A percentile compares a stretch with the other conserved stretches of the same genome.
Conservation (phyloP, 2,329 filamentous ascomycete species). For the Aureobasidium sp. region DNA sequence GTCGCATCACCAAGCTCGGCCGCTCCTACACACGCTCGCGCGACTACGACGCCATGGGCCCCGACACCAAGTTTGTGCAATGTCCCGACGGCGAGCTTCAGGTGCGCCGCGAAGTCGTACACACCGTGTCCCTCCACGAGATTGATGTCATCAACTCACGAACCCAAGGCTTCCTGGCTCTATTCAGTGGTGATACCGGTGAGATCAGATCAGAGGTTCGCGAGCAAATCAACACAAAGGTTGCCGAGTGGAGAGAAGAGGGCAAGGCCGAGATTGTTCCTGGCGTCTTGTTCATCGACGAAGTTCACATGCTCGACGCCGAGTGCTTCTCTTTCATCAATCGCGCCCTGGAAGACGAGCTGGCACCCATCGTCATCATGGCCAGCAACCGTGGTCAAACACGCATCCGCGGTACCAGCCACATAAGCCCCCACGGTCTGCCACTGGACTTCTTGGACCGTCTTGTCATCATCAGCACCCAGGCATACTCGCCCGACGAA, state of each 20-base stretch:
- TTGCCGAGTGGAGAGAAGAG: constrained; percentile 98
- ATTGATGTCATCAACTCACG: constrained; percentile 99
- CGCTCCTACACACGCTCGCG: constrained; percentile 89
- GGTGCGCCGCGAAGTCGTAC: constrained; percentile 92
- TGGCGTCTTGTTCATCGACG: constrained; percentile 94
- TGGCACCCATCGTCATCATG: constrained; percentile 98
- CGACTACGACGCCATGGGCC: constrained; percentile 98
- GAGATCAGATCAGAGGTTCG: constrained; percentile 96
- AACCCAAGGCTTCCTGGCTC: constrained; percentile 94
- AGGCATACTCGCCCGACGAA: constrained; percentile 73
- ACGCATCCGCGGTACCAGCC: constrained; percentile 86
- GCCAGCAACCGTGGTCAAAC: constrained; percentile 92
- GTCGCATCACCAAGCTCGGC: constrained; percentile 95
- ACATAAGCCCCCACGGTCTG: constrained; percentile 80
- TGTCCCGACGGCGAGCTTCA: constrained; percentile 97
- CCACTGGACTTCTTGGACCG: constrained; percentile 94
- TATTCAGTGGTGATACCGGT: constrained; percentile 96
- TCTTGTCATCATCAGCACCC: constrained; percentile 92
- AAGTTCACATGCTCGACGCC: constrained; percentile 99
- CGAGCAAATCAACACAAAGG: constrained; percentile 98
- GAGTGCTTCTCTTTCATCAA: constrained; percentile 99
- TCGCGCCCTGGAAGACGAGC: constrained; percentile 86
- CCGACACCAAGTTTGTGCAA: constrained; percentile 95
- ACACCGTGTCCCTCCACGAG: constrained; percentile 94
- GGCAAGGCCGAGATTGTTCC: constrained; percentile 98